Percentiles rank a stretch among this genome's conserved stretches.
Evolutionary conservation across 192 early-diverging fungal genomes (phyloP).

Genomic region (Phlyctochytrium planicorne): DNA sequence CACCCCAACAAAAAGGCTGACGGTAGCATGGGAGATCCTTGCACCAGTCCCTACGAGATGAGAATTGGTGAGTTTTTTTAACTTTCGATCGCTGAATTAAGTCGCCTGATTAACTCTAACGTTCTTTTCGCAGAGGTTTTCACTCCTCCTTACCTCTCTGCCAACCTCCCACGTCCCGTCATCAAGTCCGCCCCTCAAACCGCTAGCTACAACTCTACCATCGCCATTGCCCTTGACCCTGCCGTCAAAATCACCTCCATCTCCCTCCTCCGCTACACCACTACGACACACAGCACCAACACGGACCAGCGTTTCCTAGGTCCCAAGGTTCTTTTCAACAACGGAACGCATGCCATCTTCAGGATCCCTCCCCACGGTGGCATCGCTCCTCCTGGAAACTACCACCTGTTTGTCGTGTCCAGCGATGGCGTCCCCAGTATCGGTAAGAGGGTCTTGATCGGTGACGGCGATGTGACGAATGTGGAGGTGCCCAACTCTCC

Average conservation of each 20-base stretch:
- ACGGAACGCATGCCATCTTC: slow-evolving; percentile 8
- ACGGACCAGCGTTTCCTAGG: slow-evolving; percentile 29
- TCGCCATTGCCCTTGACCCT: slow-evolving; percentile 9
- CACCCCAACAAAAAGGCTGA: not conserved
- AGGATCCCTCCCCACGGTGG: not conserved
- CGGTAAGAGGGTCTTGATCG: not conserved
- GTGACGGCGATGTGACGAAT: not conserved
- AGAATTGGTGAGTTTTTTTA: slow-evolving; percentile 10
- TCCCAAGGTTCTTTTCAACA: slow-evolving; percentile 16
- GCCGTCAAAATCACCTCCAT: slow-evolving; percentile 6
- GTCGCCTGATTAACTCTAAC: no score
- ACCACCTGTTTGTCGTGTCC: not conserved
- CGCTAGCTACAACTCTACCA: slow-evolving; percentile 15
- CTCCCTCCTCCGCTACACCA: slow-evolving; percentile 30
- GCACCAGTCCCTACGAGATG: slow-evolving; percentile 15
- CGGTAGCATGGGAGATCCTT: not conserved
- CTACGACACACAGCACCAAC: slow-evolving; percentile 34
- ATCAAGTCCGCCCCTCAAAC: no score
- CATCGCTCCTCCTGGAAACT: not conserved
- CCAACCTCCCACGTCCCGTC: no score
- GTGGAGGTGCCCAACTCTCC: not conserved
- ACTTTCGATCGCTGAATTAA: not conserved
- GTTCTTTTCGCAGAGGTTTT: slow-evolving; percentile 4
- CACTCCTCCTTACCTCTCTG: no score
- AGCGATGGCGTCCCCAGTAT: not conserved